Conservation (phyloP, 176 grass and related monocot genomes). For the Cymbopogon citratus region DNA sequence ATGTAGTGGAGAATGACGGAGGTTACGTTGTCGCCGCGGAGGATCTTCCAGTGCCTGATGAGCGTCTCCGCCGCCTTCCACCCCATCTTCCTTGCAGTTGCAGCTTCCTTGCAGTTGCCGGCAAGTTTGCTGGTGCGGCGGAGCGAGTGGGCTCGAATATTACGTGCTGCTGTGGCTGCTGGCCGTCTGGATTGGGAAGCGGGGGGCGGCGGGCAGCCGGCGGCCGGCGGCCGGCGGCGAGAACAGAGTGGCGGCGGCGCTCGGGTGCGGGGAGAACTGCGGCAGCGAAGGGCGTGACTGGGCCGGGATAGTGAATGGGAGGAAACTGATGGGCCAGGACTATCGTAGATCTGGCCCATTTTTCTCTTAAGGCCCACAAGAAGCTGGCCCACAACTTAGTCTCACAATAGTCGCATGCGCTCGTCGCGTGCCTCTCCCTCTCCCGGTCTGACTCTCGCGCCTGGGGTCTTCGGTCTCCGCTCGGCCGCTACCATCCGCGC, state of each 20-base stretch:
- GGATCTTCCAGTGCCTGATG: conserved; percentile 82
- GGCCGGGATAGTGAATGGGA: neutral
- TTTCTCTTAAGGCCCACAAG: neutral
- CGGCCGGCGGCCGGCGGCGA: neutral
- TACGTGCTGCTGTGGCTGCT: neutral
- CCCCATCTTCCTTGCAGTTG: conserved; percentile 42
- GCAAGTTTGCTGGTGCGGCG: neutral
- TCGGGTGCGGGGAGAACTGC: neutral
- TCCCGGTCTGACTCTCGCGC: neutral
- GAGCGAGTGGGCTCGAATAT: neutral
- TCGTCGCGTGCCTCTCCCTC: neutral
- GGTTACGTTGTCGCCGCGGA: conserved; percentile 59
- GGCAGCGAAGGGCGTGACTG: neutral
- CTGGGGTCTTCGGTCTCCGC: neutral
- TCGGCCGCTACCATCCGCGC: neutral
- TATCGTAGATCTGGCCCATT: too few species aligned
- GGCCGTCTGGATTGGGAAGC: neutral
- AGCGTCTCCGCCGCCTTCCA: conserved; percentile 91
- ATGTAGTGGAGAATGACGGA: neutral
- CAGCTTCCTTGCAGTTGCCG: neutral
- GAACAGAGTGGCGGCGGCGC: neutral
- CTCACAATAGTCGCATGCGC: neutral
- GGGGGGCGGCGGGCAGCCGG: neutral
- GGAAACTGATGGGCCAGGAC: neutral
- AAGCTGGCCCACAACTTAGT: neutral